These are phyloP conservation scores for Podaxis carcinomalis DNA, from an alignment of 768 basidiomycete genomes.

Conservation along the genomic window DNA sequence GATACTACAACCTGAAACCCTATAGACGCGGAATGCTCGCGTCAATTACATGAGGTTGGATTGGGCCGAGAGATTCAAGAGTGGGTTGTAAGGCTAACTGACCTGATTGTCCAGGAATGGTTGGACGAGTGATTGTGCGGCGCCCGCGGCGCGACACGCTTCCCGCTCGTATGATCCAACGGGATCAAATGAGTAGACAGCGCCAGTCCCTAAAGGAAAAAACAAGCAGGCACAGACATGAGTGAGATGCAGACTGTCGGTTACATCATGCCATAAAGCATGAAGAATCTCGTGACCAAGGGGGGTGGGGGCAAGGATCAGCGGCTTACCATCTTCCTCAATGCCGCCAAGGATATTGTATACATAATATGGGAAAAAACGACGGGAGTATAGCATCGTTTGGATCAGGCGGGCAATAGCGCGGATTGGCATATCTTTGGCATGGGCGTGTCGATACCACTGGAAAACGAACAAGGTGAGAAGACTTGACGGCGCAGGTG, in stretches of 20 bases:
- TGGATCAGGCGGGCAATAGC: conserved; percentile 98
- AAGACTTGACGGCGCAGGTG: conserved; percentile 2
- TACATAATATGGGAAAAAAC: conserved; percentile 98
- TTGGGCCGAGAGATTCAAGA: conserved; percentile 16
- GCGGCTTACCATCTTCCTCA: conserved; percentile 85
- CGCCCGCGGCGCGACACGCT: conserved; percentile 92
- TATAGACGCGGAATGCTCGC: conserved; percentile 4
- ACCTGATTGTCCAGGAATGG: conserved; percentile 99
- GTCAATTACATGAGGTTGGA: conserved; percentile 1
- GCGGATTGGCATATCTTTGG: conserved; percentile 95
- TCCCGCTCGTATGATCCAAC: conserved; percentile 98
- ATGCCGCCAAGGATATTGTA: conserved; percentile 96
- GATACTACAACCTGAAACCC: conserved; percentile 14
- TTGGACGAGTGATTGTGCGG: conserved; percentile 91
- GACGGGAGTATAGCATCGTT: conserved; percentile 93
- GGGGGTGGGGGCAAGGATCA: conserved; percentile 15
- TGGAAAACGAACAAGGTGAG: conserved; percentile 24
- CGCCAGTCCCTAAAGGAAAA: conserved; percentile 70
- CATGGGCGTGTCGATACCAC: conserved; percentile 98
- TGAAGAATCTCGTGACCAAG: conserved; percentile 8
- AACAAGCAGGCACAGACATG: conserved; percentile 16
- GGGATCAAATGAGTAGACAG: conserved; percentile 99
- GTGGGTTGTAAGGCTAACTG: conserved; percentile 29
- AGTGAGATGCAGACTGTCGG: conserved; percentile 12
- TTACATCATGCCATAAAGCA: neutral